Conservation (phyloP, 257 asterid species). For the Nicotiana paniculata region DNA sequence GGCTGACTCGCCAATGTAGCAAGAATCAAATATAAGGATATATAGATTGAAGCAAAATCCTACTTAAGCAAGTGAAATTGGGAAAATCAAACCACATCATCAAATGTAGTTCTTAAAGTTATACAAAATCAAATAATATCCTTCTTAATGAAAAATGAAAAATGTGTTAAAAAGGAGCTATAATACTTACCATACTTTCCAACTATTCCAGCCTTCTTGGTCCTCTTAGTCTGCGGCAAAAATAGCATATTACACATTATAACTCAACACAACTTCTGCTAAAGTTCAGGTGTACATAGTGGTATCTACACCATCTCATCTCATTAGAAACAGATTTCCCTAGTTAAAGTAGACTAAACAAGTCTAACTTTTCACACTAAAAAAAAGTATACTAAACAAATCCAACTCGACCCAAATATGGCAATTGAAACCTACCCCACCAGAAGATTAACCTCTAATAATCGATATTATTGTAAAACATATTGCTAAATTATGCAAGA, state of each 20-base stretch:
- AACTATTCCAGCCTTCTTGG: conserved; percentile 10
- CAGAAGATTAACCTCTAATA: neutral
- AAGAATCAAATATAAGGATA: neutral
- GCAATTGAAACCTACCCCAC: neutral
- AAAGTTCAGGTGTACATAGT: neutral
- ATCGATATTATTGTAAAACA: too few species aligned
- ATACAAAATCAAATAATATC: neutral
- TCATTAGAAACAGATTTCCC: neutral
- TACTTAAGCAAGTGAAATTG: neutral
- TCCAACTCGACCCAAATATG: neutral
- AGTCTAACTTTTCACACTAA: neutral
- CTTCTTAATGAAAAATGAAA: neutral
- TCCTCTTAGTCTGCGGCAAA: conserved; percentile 8
- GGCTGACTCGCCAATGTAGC: neutral
- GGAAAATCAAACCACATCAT: neutral
- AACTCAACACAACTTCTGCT: neutral
- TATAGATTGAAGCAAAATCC: neutral
- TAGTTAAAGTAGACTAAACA: neutral
- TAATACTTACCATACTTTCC: neutral
- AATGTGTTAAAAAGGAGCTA: neutral
- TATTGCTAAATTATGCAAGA: neutral
- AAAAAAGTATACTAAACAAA: neutral
- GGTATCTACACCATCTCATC: neutral
- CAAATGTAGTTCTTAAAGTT: neutral
- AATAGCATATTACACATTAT: neutral